These are phyloP conservation scores for Magnaporthales sp. DNA, from an alignment of 2,329 filamentous ascomycete species.

Conservation along the genomic window DNA sequence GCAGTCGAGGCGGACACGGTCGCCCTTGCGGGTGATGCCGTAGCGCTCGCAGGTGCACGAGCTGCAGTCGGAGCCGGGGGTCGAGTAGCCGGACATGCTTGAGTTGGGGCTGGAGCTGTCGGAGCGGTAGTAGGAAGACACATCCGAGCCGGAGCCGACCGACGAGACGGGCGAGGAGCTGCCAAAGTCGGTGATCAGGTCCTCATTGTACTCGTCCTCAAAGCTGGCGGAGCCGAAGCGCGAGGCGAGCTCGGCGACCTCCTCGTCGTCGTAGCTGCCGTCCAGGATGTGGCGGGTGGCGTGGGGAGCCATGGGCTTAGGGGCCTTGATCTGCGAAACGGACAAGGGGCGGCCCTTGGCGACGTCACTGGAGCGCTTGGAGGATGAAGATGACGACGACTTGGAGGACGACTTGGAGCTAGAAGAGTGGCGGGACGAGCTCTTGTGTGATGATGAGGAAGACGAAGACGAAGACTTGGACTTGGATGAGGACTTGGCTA, in stretches of 20 bases:
- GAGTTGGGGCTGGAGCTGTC: conserved; percentile 68
- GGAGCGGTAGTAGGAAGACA: conserved; percentile 55
- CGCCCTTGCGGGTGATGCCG: conserved; percentile 87
- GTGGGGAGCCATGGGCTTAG: conserved; percentile 81
- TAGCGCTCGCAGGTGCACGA: conserved; percentile 92
- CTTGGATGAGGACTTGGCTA: conserved; percentile 51
- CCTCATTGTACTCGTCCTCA: conserved; percentile 41
- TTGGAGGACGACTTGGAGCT: conserved; percentile 29
- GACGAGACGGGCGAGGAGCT: conserved; percentile 55
- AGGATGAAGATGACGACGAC: conserved; percentile 24
- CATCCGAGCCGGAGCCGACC: conserved; percentile 50
- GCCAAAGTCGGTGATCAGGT: conserved; percentile 46
- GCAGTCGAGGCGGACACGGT: conserved; percentile 93
- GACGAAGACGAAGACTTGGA: conserved; percentile 30
- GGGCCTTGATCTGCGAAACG: conserved; percentile 80
- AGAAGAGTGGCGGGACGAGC: conserved; percentile 34
- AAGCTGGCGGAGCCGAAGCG: conserved; percentile 49
- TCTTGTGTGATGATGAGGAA: conserved; percentile 34
- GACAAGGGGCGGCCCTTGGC: conserved; percentile 85
- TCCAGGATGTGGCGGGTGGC: conserved; percentile 82
- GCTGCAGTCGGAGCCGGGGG: conserved; percentile 65
- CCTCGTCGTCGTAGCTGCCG: conserved; percentile 69
- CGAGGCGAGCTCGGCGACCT: conserved; percentile 69
- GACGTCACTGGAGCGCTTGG: conserved; percentile 53
- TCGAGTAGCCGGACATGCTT: conserved; percentile 70